phyloP scores from a whole-genome alignment of 352 stramenopile species.

The Pythium sukuiense region DNA sequence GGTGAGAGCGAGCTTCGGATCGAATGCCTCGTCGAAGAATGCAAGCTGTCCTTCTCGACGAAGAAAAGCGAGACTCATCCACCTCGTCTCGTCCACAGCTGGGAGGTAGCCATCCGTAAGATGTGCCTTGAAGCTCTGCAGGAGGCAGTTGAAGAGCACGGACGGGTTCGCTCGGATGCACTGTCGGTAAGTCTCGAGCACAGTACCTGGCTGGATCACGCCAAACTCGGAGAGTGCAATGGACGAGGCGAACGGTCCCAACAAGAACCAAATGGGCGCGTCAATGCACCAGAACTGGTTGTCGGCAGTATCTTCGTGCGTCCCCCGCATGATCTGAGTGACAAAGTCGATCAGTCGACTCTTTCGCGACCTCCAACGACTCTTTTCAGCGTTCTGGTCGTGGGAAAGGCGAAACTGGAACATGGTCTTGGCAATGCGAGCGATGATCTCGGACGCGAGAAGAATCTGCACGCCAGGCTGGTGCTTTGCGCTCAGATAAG shows the following conservation, averaged over 20 bases:
- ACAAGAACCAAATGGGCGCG: conserved; percentile 54
- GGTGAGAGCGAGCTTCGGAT: conserved; percentile 46
- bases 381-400: conserved; percentile 41
- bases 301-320: conserved; percentile 26
- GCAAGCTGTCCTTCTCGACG: conserved; percentile 48
- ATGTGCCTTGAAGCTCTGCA: conserved; percentile 56
- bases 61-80: conserved; percentile 57
- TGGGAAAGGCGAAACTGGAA: conserved; percentile 66
- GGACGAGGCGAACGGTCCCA: conserved; percentile 62
- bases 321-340: conserved; percentile 68
- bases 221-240: conserved; percentile 41
- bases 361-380: conserved; percentile 59
- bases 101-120: conserved; percentile 53
- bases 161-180: conserved; percentile 52
- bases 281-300: conserved; percentile 81
- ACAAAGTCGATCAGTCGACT: conserved; percentile 61
- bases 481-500: conserved; percentile 32
- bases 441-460: conserved; percentile 68
- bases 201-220: conserved; percentile 20
- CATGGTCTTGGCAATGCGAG: conserved; percentile 69
- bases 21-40: conserved; percentile 53
- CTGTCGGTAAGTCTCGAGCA: conserved; percentile 49
- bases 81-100: conserved; percentile 54
- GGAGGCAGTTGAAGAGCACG: conserved; percentile 56
- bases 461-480: conserved; percentile 59